Evolutionary conservation across 1,284 basidiomycete species (phyloP), one percentile per base, ranked within the genome.

Genomic region (Pascua guehoae): DNA sequence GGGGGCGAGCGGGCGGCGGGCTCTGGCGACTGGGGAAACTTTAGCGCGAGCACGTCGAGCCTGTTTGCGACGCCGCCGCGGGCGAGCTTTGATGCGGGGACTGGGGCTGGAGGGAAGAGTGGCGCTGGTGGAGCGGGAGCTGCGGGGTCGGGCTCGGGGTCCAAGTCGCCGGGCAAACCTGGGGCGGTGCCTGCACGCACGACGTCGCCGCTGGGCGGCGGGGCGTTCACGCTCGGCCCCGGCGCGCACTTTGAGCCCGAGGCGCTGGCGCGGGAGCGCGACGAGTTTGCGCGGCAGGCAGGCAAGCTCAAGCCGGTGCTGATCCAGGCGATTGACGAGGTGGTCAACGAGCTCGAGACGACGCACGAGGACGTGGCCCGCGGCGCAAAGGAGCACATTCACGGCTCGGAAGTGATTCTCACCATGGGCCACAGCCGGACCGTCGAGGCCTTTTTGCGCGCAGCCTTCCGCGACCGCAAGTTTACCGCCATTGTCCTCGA

Each of bases 401-500:
- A 98, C 76, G 91, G 91, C 11, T 92, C 96, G 64, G 95, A 98
- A 75, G 94, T 97, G 65, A 93, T 98, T 64, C 79, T 98, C 61
- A 98, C 95, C 0, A 83, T 98, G 43, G 94, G 94, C n/a, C 85
- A 90, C 77, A 95, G 92, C 43, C 85, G 83, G 68, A 98, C 95
- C 0, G 92, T 98, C n/a, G 90, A 93, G 73, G 82, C 87, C 2
- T 98, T 98, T 79, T 80, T 98, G 51, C 93, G 91, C 74, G 82
- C 89, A 12, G 95, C 93, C 1, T 89, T 88, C 17, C 88, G 91
- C 66, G 85, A 91, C 71, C 84, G 91, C 66, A 94, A 94, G 73
- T 98, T 93, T 72, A 96, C 94, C 32, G 93, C 95, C 53, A 93
- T 98, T 62, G 91, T 98, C 11, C 89, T 92, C 15, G 94, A 98